These are phyloP conservation scores for Globisporangium rhizosaccharum DNA, from an alignment of 352 stramenopile genomes.

Conservation along the genomic window DNA sequence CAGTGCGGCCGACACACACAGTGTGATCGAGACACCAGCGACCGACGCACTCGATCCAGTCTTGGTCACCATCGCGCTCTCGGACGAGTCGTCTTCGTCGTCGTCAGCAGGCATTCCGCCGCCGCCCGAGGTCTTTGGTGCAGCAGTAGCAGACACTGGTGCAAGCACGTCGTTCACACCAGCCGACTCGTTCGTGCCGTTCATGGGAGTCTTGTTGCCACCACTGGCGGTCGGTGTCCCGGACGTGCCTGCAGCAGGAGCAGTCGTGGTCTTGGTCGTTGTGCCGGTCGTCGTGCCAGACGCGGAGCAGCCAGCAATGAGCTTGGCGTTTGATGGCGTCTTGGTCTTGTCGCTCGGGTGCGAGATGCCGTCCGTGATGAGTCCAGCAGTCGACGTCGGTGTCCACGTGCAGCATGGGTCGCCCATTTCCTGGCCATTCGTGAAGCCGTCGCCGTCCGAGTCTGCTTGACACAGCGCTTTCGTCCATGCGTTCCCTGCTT, in stretches of 20 bases:
- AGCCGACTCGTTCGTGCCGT: conserved; percentile 19
- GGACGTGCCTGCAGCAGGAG: background rate
- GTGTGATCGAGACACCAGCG: conserved; percentile 2
- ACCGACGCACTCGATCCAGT: conserved; percentile 9
- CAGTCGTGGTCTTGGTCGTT: conserved; percentile 14
- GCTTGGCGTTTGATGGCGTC: conserved; percentile 40
- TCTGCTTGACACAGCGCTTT: conserved; percentile 52
- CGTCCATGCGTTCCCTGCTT: conserved; percentile 41
- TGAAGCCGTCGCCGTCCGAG: conserved; percentile 76
- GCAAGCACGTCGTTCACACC: conserved; percentile 23
- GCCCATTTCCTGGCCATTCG: conserved; percentile 80
- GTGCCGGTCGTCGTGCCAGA: background rate
- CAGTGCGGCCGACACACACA: conserved; percentile 9
- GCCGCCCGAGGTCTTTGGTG: background rate
- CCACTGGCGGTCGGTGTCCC: background rate
- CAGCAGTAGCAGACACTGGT: conserved; percentile 21
- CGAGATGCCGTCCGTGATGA: conserved; percentile 59
- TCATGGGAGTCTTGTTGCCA: conserved; percentile 12
- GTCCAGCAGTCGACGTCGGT: conserved; percentile 24
- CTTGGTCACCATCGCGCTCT: conserved; percentile 31
- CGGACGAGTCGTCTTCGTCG: conserved; percentile 50
- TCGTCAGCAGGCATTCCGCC: conserved; percentile 31
- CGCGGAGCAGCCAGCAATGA: conserved; percentile 40
- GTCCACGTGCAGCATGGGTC: conserved; percentile 83
- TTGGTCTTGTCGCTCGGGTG: conserved; percentile 52